phyloP scores from a whole-genome alignment of 805 yeast genomes.

The Lachancea nothofagi region DNA sequence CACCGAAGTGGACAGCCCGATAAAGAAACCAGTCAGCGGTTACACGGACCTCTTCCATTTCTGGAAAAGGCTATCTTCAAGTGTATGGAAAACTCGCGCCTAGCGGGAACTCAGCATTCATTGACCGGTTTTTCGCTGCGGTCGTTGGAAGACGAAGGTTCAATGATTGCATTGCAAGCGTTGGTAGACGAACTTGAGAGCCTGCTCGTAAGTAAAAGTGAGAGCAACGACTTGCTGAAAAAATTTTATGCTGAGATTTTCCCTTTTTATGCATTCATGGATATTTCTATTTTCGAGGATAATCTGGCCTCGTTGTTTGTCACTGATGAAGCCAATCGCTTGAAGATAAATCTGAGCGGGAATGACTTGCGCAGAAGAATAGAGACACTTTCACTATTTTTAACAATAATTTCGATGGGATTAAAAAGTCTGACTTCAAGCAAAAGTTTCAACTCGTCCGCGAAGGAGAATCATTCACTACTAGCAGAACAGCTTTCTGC shows the following conservation, averaged over 20 bases:
- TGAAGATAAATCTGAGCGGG: slow-evolving; percentile 3
- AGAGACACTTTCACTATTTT: neutral
- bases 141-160: neutral
- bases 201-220: neutral
- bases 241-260: slow-evolving; percentile 20
- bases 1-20: neutral
- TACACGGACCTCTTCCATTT: neutral
- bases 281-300: slow-evolving; percentile 13
- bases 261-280: slow-evolving; percentile 22
- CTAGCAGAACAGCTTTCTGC: slow-evolving; percentile 12
- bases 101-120: neutral
- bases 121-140: neutral
- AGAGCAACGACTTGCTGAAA: slow-evolving; percentile 4
- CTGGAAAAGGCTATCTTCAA: slow-evolving; percentile 3
- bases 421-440: neutral
- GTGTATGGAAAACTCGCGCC: slow-evolving; percentile 1
- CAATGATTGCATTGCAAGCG: neutral
- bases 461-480: neutral
- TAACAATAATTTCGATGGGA: slow-evolving; percentile 3
- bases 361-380: neutral
- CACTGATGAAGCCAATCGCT: slow-evolving; percentile 3
- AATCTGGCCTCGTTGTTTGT: slow-evolving; percentile 5
- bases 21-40: neutral
- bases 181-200: neutral
- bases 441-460: neutral